Conservation (phyloP, 2,329 filamentous ascomycete genomes). For the Xylariaceae sp. region DNA sequence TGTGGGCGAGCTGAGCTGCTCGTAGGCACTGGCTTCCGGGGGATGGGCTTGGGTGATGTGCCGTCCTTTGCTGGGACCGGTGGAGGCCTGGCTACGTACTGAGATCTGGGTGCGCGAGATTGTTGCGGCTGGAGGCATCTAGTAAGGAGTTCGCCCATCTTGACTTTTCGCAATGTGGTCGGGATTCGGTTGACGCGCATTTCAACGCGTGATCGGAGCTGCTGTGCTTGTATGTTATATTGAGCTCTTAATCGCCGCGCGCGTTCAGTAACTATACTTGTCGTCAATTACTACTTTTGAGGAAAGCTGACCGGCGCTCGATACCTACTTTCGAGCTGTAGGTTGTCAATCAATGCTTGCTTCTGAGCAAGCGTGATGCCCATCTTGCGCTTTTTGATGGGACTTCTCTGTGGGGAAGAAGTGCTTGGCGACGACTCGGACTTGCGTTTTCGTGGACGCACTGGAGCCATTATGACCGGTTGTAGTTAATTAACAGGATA, state of each 20-base stretch:
- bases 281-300: slow-evolving; percentile 19
- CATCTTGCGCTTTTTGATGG: slow-evolving; percentile 65
- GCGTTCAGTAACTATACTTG: slow-evolving; percentile 43
- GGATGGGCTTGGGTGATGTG: slow-evolving; percentile 42
- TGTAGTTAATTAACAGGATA: not conserved
- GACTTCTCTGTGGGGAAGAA: slow-evolving; percentile 58
- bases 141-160: slow-evolving; percentile 77
- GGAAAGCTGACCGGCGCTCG: not conserved
- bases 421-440: slow-evolving; percentile 44
- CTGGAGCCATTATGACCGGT: slow-evolving; percentile 33
- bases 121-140: slow-evolving; percentile 55
- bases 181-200: slow-evolving; percentile 94
- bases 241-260: slow-evolving; percentile 84
- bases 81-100: slow-evolving; percentile 46
- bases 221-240: slow-evolving; percentile 86
- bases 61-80: slow-evolving; percentile 59
- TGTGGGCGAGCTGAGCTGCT: slow-evolving; percentile 40
- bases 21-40: slow-evolving; percentile 44
- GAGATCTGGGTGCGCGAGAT: slow-evolving; percentile 37
- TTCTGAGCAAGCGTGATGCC: slow-evolving; percentile 76
- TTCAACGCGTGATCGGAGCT: slow-evolving; percentile 83
- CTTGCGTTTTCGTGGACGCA: slow-evolving; percentile 49
- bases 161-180: slow-evolving; percentile 75
- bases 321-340: slow-evolving; percentile 81
- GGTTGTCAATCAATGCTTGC: slow-evolving; percentile 84